Evolutionary conservation across 2,329 filamentous ascomycete genomes (phyloP).

Genomic region (Aspergillus alliaceus): DNA sequence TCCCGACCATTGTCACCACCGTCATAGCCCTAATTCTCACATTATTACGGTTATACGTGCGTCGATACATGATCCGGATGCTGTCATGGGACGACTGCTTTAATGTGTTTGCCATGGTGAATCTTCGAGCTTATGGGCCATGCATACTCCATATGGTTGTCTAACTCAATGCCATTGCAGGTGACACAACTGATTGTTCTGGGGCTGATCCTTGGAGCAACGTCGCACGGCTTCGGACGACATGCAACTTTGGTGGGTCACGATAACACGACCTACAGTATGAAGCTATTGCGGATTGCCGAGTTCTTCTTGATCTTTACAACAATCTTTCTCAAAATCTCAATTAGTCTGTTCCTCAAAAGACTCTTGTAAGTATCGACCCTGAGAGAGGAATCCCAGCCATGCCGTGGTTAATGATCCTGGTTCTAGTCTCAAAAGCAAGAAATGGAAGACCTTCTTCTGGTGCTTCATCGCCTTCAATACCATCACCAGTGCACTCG

Average conservation of each 20-base stretch:
- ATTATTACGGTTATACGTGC: constrained; percentile 14
- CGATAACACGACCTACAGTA: background rate
- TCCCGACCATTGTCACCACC: constrained; percentile 16
- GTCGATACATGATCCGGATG: constrained; percentile 11
- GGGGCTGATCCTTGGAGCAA: background rate
- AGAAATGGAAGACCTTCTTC: constrained; percentile 12
- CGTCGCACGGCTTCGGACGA: constrained; percentile 1
- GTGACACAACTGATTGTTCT: background rate
- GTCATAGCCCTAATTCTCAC: constrained; percentile 12
- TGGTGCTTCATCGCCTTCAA: constrained; percentile 20
- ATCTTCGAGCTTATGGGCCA: background rate
- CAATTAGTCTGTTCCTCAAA: constrained; percentile 16
- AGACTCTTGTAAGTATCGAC: constrained; percentile 12
- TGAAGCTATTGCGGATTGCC: constrained; percentile 15
- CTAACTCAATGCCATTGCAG: background rate
- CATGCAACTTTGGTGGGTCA: background rate
- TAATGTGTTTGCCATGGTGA: constrained; percentile 16
- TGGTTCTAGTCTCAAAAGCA: constrained; percentile 7
- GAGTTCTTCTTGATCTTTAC: constrained; percentile 15
- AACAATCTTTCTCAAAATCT: constrained; percentile 17
- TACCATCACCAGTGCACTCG: constrained; percentile 12
- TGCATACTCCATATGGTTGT: too few species aligned
- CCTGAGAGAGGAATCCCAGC: too few species aligned
- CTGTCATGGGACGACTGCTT: constrained; percentile 19
- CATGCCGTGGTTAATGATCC: background rate